A percentile compares a stretch with the other conserved stretches of the same genome.
Conservation (phyloP, 2,329 filamentous ascomycete genomes). For the Penicillium sp. region DNA sequence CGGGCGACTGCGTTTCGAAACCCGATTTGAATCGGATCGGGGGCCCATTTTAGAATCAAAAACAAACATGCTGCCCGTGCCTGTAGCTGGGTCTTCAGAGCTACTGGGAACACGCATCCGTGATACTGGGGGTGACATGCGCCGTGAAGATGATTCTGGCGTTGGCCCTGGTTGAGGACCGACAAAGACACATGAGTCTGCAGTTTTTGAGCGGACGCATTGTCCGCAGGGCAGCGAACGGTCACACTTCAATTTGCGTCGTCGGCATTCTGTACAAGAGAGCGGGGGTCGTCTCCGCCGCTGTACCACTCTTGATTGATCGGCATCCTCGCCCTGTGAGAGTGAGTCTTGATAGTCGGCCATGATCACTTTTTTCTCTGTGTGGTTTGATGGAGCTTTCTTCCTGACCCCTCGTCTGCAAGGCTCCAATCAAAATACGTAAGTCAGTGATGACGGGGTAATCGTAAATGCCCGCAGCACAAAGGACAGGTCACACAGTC, state of each 20-base stretch:
- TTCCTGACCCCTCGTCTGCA: background rate
- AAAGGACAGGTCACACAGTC: background rate
- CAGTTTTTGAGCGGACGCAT: constrained; percentile 52
- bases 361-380: constrained; percentile 8
- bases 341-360: constrained; percentile 4
- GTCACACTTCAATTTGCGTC: constrained; percentile 77
- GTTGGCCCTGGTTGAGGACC: constrained; percentile 19
- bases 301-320: constrained; percentile 31
- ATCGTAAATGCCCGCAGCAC: background rate
- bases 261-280: constrained; percentile 69
- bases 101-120: constrained; percentile 6
- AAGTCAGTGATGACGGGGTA: background rate
- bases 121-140: constrained; percentile 17
- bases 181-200: constrained; percentile 55
- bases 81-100: constrained; percentile 1
- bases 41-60: constrained; percentile 33
- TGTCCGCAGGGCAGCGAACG: constrained; percentile 71
- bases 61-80: constrained; percentile 30
- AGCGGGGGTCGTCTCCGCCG: constrained; percentile 64
- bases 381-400: background rate
- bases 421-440: background rate
- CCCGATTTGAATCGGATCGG: constrained; percentile 18
- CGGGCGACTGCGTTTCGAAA: constrained; percentile 24
- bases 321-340: constrained; percentile 8
- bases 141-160: constrained; percentile 5